Evolutionary conservation across 768 basidiomycete species (phyloP).

Genomic region (Lepiota venenata): DNA sequence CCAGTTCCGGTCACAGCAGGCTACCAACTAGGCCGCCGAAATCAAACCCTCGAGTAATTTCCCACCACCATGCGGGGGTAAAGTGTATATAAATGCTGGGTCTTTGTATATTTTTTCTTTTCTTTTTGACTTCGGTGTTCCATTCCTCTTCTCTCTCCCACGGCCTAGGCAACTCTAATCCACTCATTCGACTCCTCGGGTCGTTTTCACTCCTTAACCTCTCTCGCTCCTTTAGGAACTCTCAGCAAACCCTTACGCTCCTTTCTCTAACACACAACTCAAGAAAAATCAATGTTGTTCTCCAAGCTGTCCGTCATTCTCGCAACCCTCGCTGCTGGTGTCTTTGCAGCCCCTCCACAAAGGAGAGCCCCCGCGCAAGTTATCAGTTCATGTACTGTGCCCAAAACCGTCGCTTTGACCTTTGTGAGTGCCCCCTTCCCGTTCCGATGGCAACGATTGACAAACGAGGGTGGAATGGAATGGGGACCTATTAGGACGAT

Average conservation of each 20-base stretch:
- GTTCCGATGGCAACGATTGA: background rate
- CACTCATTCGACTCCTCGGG: background rate
- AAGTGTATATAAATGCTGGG: too few relatives aligned
- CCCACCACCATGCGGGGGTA: too few relatives aligned
- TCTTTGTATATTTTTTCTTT: too few relatives aligned
- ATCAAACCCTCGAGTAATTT: too few relatives aligned
- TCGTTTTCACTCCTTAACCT: background rate
- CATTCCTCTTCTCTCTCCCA: background rate
- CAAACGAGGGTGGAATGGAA: background rate
- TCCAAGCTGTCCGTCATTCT: slow-evolving; percentile 7
- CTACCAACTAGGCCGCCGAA: too few relatives aligned
- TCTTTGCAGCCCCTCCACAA: slow-evolving; percentile 9
- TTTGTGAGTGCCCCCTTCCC: slow-evolving; percentile 29
- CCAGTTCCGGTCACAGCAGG: too few relatives aligned
- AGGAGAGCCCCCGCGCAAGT: slow-evolving; percentile 27
- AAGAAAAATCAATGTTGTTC: slow-evolving; percentile 3
- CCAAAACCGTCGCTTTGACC: slow-evolving; percentile 37
- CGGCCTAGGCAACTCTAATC: background rate
- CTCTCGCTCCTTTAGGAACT: background rate
- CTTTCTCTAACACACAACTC: background rate
- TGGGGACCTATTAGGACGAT: slow-evolving; percentile 35
- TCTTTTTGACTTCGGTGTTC: too few relatives aligned
- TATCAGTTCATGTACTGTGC: slow-evolving; percentile 29
- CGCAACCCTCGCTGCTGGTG: slow-evolving; percentile 9
- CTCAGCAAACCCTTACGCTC: background rate